Conservation (phyloP, 2,329 filamentous ascomycete species). For the Emergomyces orientalis region DNA sequence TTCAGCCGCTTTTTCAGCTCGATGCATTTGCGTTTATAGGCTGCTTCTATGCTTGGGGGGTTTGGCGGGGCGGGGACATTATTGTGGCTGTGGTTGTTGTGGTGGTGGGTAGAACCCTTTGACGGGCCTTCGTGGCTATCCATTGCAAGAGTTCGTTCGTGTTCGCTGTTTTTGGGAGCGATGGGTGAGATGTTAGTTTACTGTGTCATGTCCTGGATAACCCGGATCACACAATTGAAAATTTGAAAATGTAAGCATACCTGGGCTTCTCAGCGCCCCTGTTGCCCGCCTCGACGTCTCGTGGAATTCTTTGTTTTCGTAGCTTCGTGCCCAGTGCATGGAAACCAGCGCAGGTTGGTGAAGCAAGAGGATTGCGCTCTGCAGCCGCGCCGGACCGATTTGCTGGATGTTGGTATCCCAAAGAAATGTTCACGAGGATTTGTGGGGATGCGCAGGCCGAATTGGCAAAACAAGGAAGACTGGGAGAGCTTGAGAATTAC, state of each 20-base stretch:
- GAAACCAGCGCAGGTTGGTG: neutral
- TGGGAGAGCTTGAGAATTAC: constrained; percentile 10
- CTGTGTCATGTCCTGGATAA: neutral
- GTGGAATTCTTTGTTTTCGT: neutral
- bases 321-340: neutral
- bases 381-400: neutral
- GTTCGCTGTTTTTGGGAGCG: neutral
- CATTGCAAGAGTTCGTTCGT: constrained; percentile 19
- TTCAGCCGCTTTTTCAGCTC: constrained; percentile 83
- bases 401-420: too few species aligned
- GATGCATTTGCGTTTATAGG: constrained; percentile 94
- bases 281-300: neutral
- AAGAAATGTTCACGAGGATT: too few species aligned
- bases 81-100: constrained; percentile 17
- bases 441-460: neutral
- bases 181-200: neutral
- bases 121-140: constrained; percentile 4
- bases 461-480: neutral
- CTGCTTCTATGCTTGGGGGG: constrained; percentile 87
- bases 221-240: too few species aligned
- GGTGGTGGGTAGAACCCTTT: constrained; percentile 20
- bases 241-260: neutral
- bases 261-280: neutral
- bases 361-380: neutral
- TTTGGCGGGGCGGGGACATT: constrained; percentile 33